Percentiles rank a stretch among this genome's conserved stretches.
Conservation (phyloP, 129 eudicot species). For the Deinandra increscens region DNA sequence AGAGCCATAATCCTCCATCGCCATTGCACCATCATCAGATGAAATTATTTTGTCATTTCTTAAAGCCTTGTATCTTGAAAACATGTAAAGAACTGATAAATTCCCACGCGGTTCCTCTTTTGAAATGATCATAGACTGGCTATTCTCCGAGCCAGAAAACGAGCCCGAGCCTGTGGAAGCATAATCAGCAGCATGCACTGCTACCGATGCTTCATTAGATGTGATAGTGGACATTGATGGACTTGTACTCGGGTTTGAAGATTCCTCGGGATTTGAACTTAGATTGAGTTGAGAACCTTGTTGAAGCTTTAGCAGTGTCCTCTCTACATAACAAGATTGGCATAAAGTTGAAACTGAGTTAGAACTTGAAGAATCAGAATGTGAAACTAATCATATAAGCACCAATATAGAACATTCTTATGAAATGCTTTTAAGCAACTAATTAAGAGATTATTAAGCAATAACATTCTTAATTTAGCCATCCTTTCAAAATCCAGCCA, state of each 20-base stretch:
- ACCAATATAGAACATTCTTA: not conserved
- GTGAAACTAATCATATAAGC: conserved; percentile 4
- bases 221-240: conserved; percentile 21
- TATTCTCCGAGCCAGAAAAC: too few species aligned
- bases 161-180: conserved; percentile 25
- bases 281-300: conserved; percentile 60
- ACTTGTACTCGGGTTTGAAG: conserved; percentile 11
- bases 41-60: conserved; percentile 15
- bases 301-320: conserved; percentile 73
- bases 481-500: not conserved
- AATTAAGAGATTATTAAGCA: not conserved
- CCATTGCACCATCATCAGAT: conserved; percentile 25
- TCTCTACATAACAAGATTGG: conserved; percentile 41
- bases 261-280: conserved; percentile 25
- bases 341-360: not conserved
- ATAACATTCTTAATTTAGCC: not conserved
- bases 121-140: conserved; percentile 26
- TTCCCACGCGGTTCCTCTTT: conserved; percentile 35
- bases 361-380: not conserved
- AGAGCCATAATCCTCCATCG: conserved; percentile 37
- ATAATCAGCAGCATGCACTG: conserved; percentile 26
- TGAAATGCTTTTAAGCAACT: not conserved
- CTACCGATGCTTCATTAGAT: conserved; percentile 27
- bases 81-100: conserved; percentile 48
- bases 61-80: conserved; percentile 56